Evolutionary conservation across 73 alveolate species (phyloP).

Genomic region (Blepharisma stoltei): DNA sequence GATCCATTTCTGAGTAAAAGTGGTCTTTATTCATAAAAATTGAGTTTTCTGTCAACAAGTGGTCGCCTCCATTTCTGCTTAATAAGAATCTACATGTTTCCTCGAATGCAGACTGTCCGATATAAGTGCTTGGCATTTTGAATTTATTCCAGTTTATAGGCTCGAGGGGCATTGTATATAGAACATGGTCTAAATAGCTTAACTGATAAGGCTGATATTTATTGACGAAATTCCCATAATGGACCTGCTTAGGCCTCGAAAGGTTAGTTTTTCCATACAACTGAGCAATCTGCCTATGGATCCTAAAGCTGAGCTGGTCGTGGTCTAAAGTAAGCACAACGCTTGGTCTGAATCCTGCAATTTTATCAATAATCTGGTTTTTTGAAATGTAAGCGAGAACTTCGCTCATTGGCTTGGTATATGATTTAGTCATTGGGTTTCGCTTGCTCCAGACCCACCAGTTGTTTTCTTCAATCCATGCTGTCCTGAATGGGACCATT

Average conservation of each 20-base stretch:
- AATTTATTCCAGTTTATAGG: slow-evolving; percentile 27
- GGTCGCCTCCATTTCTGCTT: slow-evolving; percentile 31
- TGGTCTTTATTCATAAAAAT: neutral
- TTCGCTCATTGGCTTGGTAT: slow-evolving; percentile 4
- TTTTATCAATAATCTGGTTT: neutral
- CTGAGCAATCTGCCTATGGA: slow-evolving; percentile 12
- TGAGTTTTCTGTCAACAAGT: slow-evolving; percentile 3
- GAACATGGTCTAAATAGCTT: neutral
- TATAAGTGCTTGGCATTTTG: slow-evolving; percentile 24
- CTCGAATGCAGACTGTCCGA: slow-evolving; percentile 24
- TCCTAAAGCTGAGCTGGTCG: neutral
- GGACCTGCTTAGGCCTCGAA: slow-evolving; percentile 14
- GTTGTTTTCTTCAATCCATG: slow-evolving; percentile 23
- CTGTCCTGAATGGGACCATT: slow-evolving; percentile 20
- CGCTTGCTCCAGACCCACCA: slow-evolving; percentile 24
- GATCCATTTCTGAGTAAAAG: slow-evolving; percentile 31
- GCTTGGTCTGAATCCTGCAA: slow-evolving; percentile 3
- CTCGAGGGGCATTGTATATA: slow-evolving; percentile 24
- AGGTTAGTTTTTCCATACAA: neutral
- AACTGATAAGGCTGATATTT: slow-evolving; percentile 6
- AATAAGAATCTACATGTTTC: slow-evolving; percentile 20
- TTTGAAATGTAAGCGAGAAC: neutral
- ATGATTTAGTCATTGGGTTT: slow-evolving; percentile 19
- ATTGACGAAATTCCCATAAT: slow-evolving; percentile 2
- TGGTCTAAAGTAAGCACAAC: slow-evolving; percentile 15